Evolutionary conservation across 148 eudicot species (phyloP).

Genomic region (Rhododendron griersonianum): DNA sequence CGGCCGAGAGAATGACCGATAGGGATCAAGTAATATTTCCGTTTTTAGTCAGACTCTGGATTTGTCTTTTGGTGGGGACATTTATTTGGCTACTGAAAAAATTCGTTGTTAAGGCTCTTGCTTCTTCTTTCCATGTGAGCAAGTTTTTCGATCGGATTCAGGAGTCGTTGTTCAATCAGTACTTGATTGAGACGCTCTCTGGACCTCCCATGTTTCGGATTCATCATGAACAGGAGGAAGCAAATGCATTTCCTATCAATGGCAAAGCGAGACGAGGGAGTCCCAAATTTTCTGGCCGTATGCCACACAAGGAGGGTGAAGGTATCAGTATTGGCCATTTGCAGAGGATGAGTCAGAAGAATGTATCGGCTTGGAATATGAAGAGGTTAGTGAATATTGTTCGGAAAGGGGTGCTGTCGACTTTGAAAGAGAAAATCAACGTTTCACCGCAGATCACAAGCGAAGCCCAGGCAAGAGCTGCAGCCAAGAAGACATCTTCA

Average conservation of each 20-base stretch:
- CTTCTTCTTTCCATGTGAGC: constrained; percentile 44
- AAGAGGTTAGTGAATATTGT: constrained; percentile 47
- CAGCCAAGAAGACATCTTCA: constrained; percentile 45
- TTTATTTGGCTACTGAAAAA: constrained; percentile 30
- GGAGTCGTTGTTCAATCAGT: constrained; percentile 36
- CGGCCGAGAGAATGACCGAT: constrained; percentile 9
- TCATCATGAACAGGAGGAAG: constrained; percentile 28
- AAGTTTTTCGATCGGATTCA: constrained; percentile 38
- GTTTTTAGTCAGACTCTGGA: constrained; percentile 25
- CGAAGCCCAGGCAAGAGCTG: constrained; percentile 56
- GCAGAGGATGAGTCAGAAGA: constrained; percentile 47
- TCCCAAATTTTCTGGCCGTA: constrained; percentile 28
- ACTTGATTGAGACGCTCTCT: constrained; percentile 31
- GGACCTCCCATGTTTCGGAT: constrained; percentile 30
- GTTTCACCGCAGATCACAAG: constrained; percentile 34
- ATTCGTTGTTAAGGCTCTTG: constrained; percentile 31
- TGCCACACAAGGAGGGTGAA: constrained; percentile 17
- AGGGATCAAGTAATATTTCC: constrained; percentile 12
- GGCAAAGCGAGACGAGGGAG: constrained; percentile 38
- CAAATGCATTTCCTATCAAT: constrained; percentile 36
- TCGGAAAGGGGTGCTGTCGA: constrained; percentile 37
- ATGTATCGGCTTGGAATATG: constrained; percentile 68
- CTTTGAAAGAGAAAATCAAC: constrained; percentile 39
- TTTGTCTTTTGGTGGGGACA: constrained; percentile 28
- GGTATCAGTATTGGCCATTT: constrained; percentile 43